phyloP scores from a whole-genome alignment of 1,139 yeast species.

The Saccharomyces hybrid region DNA sequence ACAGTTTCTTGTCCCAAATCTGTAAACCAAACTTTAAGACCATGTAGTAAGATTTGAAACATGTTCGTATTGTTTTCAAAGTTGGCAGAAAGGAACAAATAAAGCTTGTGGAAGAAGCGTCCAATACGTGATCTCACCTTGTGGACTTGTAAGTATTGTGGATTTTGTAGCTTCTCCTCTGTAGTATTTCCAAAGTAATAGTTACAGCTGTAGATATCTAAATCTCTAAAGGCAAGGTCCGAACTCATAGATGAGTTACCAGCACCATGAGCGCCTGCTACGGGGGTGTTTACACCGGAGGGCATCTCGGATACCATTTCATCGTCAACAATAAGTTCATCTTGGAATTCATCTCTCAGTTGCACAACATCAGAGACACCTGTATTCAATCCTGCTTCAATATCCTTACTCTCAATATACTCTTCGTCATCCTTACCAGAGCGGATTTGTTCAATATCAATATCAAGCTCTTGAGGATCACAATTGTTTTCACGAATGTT shows the following conservation, averaged over 20 bases:
- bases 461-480: constrained; percentile 30
- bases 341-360: constrained; percentile 15
- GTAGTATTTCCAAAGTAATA: constrained; percentile 39
- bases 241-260: constrained; percentile 19
- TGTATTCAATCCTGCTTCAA: constrained; percentile 29
- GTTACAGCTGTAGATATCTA: constrained; percentile 51
- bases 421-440: constrained; percentile 17
- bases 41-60: constrained; percentile 57
- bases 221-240: constrained; percentile 38
- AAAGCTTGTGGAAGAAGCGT: constrained; percentile 53
- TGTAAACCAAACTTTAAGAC: constrained; percentile 71
- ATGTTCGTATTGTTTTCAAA: constrained; percentile 64
- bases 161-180: constrained; percentile 44
- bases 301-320: constrained; percentile 30
- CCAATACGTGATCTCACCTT: constrained; percentile 58
- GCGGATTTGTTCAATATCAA: constrained; percentile 32
- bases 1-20: constrained; percentile 75
- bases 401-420: constrained; percentile 32
- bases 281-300: constrained; percentile 29
- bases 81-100: constrained; percentile 40
- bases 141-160: constrained; percentile 54
- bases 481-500: constrained; percentile 30
- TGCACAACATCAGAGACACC: constrained; percentile 36
- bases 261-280: constrained; percentile 16
- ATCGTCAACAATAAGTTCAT: constrained; percentile 29